Percentiles rank a stretch among this genome's conserved stretches.
phyloP scores from a whole-genome alignment of 768 basidiomycete genomes.

The Lentinula boryana region DNA sequence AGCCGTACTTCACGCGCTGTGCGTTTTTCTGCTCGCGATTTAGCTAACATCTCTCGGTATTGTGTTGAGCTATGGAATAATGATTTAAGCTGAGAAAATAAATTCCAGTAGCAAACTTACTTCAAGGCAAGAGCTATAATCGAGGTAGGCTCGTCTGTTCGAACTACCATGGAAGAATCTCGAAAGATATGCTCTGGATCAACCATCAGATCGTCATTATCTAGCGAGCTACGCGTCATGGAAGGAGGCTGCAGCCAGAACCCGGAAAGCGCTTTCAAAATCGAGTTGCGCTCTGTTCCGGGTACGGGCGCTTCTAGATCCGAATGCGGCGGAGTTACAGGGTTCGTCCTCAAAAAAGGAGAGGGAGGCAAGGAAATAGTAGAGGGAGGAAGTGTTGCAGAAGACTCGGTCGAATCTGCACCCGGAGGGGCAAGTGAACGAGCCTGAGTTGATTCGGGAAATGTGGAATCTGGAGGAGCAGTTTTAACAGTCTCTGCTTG shows the following conservation, averaged over 20 bases:
- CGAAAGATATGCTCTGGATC: conserved; percentile 92
- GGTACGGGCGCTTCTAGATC: conserved; percentile 39
- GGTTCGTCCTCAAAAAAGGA: conserved; percentile 40
- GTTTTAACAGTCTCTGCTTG: conserved; percentile 19
- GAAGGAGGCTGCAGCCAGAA: conserved; percentile 66
- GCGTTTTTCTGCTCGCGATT: conserved; percentile 73
- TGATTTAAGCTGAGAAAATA: not conserved
- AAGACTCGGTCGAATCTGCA: not conserved
- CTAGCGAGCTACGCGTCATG: conserved; percentile 47
- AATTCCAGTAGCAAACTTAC: conserved; percentile 37
- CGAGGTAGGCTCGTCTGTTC: conserved; percentile 96
- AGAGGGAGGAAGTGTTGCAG: conserved; percentile 14
- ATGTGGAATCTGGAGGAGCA: conserved; percentile 16
- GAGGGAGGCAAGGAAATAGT: conserved; percentile 49
- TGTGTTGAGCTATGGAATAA: conserved; percentile 56
- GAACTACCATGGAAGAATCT: conserved; percentile 90
- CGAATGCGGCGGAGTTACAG: conserved; percentile 40
- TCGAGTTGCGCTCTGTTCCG: conserved; percentile 62
- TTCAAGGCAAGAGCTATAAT: conserved; percentile 93
- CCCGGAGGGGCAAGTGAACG: not conserved
- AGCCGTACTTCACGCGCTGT: conserved; percentile 52
- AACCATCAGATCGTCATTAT: conserved; percentile 60
- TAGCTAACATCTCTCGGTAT: conserved; percentile 75
- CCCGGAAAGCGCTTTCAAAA: conserved; percentile 78
- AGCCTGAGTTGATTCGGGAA: conserved; percentile 1